These are phyloP conservation scores for Tricholoma flavovirens DNA, from an alignment of 768 basidiomycete genomes.

Conservation along the genomic window DNA sequence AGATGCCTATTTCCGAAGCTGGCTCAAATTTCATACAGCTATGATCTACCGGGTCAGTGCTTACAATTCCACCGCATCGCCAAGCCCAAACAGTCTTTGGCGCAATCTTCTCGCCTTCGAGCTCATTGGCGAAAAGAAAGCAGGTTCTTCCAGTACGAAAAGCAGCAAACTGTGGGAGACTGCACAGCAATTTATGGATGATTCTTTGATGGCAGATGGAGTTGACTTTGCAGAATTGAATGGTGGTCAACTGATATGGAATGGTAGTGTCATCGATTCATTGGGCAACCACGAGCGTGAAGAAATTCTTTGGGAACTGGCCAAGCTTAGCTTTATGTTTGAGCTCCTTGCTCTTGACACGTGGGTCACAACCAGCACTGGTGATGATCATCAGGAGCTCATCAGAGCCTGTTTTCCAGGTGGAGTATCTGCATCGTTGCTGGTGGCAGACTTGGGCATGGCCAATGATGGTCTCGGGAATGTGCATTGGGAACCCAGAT, in stretches of 20 bases:
- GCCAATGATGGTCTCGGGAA: background rate
- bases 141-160: background rate
- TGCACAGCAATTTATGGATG: background rate
- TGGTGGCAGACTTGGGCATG: background rate
- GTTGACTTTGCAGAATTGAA: background rate
- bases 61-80: background rate
- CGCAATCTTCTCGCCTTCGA: background rate
- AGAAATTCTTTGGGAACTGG: background rate
- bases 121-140: background rate
- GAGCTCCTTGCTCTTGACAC: background rate
- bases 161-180: background rate
- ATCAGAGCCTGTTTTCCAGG: background rate
- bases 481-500: constrained; percentile 1
- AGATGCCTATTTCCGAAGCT: background rate
- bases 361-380: background rate
- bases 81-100: background rate
- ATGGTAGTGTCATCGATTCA: background rate
- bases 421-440: background rate
- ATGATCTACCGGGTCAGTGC: background rate
- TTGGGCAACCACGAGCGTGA: background rate
- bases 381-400: background rate
- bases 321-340: background rate
- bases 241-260: background rate
- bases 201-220: background rate
- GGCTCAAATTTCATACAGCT: background rate